phyloP scores from a whole-genome alignment of 2,329 filamentous ascomycete genomes.

The Aspergillus uvarum region DNA sequence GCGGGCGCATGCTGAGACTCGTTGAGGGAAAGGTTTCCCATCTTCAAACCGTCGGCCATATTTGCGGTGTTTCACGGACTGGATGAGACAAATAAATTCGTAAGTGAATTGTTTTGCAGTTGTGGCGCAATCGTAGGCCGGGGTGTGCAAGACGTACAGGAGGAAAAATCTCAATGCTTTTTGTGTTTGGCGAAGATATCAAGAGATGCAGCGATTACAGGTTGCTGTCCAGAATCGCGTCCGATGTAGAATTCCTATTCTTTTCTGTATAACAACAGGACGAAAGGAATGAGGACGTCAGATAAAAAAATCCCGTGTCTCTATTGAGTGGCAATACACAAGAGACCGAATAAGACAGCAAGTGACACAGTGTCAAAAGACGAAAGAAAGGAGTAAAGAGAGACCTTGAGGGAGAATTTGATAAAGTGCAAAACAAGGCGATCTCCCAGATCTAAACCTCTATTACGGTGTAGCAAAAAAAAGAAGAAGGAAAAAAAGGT shows the following conservation, averaged over 20 bases:
- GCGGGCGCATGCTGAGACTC: conserved; percentile 60
- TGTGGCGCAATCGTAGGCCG: conserved; percentile 1
- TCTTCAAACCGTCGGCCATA: conserved; percentile 44
- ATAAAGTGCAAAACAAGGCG: conserved; percentile 22
- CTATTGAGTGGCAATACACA: conserved; percentile 24
- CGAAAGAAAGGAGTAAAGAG: conserved; percentile 27
- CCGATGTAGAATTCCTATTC: conserved; percentile 18
- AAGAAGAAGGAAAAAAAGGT: conserved; percentile 17
- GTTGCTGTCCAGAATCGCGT: background rate
- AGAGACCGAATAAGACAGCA: conserved; percentile 31
- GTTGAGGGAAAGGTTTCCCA: conserved; percentile 51
- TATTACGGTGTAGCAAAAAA: conserved; percentile 25
- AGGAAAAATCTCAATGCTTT: conserved; percentile 3
- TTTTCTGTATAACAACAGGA: conserved; percentile 19
- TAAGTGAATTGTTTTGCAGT: conserved; percentile 6
- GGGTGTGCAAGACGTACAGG: conserved; percentile 10
- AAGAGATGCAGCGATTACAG: conserved; percentile 4
- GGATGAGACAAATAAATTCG: conserved; percentile 1
- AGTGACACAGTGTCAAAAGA: conserved; percentile 28
- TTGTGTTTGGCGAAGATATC: conserved; percentile 5
- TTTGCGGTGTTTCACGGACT: conserved; percentile 28
- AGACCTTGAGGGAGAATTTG: conserved; percentile 24
- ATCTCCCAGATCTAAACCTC: conserved; percentile 29
- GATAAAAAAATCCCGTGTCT: conserved; percentile 21
- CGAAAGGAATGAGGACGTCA: conserved; percentile 27